phyloP scores from a whole-genome alignment of 2,329 filamentous ascomycete genomes.

The Colletotrichum destructivum region DNA sequence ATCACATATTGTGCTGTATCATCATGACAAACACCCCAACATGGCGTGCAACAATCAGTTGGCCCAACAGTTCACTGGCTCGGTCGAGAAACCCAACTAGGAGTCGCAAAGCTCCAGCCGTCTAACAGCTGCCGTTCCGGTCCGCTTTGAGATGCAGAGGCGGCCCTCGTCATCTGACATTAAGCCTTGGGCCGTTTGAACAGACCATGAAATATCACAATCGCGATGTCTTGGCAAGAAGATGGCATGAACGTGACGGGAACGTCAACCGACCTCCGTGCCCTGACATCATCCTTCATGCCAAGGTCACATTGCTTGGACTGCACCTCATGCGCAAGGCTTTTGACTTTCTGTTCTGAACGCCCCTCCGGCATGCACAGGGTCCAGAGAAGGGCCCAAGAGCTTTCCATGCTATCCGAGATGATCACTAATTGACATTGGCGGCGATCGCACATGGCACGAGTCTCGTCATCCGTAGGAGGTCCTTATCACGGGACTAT shows the following conservation, averaged over 20 bases:
- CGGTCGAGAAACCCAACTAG: too few relatives aligned
- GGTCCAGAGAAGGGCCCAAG: background rate
- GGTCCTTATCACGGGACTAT: background rate
- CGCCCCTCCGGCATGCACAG: background rate
- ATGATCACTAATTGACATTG: background rate
- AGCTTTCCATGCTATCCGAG: constrained; percentile 26
- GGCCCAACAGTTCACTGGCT: too few relatives aligned
- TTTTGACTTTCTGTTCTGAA: background rate
- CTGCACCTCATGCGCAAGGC: constrained; percentile 8
- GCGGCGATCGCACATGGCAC: constrained; percentile 14
- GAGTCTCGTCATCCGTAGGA: background rate
- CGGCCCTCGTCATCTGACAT: background rate
- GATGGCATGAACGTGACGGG: constrained; percentile 27
- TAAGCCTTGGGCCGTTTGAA: background rate
- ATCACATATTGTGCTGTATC: too few relatives aligned
- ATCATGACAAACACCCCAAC: too few relatives aligned
- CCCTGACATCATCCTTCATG: constrained; percentile 33
- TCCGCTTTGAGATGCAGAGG: too few relatives aligned
- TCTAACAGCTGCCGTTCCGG: background rate
- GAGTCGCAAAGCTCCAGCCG: too few relatives aligned
- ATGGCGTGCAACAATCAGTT: too few relatives aligned
- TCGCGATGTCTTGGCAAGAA: constrained; percentile 5
- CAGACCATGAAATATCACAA: background rate
- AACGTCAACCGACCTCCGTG: background rate
- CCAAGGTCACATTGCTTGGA: background rate